Base-by-base conservation (phyloP, 805 yeast species). In the Saccharomycopsis fermentans region DNA sequence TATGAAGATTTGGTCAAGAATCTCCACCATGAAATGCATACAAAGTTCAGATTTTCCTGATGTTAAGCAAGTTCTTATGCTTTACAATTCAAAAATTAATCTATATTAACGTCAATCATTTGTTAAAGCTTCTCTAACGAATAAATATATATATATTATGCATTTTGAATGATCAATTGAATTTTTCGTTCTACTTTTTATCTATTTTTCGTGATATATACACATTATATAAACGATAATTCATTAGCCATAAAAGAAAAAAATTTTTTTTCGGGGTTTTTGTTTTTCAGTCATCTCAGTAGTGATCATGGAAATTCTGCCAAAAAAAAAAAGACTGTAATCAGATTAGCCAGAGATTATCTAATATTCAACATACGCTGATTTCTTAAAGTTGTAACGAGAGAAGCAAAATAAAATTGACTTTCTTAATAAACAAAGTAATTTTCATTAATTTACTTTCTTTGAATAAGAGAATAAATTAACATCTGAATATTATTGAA, bases 1-100 rank as follows among this genome's bases (percentile, higher is more conserved):
- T 61, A 61, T 47, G 63, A 61, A 4, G 62, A 56, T 21, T 27
- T 61, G 55, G 51, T 56, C 5, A 58, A 50, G 32, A 59, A 59
- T 29, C 36, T 61, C 48, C 55, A 57, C 35, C 52, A 61, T 51
- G 63, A 61, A 26, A 35, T 61, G 37, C 57, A 53, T 24, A 35
- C 59, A n/a, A 50, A 40, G 14, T 40, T 61, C 11, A 32, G 50
- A 24, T 43, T 43, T 21, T 43, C 50, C 9, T 43, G 19, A 21
- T 39, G 6, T 12, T 39, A 39, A 6, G 19, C 24, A n/a, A n/a
- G 21, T n/a, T 39, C 19, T 39, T 39, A 4, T 39, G 3, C 17
- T 17, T 17, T 32, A 32, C 12, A 32, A 9, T 32, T 32, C 8
- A 32, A 17, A 17, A n/a, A n/a, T 39, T 39, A 17, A 39, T 6